Evolutionary conservation across 2,329 filamentous ascomycete genomes (phyloP), one percentile per base, ranked within the genome.

Genomic region (Aspergillus luchuensis): DNA sequence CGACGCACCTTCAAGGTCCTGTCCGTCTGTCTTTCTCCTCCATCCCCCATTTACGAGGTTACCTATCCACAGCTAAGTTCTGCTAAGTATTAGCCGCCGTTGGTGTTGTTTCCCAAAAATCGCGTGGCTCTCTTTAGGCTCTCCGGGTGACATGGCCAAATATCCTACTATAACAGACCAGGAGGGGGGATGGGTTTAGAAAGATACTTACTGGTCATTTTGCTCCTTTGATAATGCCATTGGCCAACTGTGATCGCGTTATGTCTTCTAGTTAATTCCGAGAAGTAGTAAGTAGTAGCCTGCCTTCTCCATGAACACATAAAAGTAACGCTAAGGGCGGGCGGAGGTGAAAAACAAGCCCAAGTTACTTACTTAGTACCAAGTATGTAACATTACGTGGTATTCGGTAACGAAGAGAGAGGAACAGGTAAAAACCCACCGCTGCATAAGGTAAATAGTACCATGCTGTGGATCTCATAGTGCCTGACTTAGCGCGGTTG

Each of bases 401-500:
- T 17, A 21, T 13, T 7, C 17, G n/a, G 19, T 53, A 48, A n/a
- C 28, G 21, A 38, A 30, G 25, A 13, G 25, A 13, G 36, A 13
- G 25, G n/a, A 43, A 28, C n/a, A 54, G 30, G 51, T 39, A 25
- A 30, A 30, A 21, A 54, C 52, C 54, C 52, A 47, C 23, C 43
- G 48, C 60, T 62, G 58, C 45, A 61, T 53, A 45, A 51, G 61
- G 52, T 59, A 59, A 62, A 62, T 57, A 59, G 59, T 63, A 54
- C 53, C 58, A 56, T 48, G 57, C 36, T 50, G 57, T 61, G 53
- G 62, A 64, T 64, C 63, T 59, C 54, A 63, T 64, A 65, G 63
- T 62, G 59, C 61, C 59, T 65, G 58, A 49, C 57, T 66, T 65
- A 58, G 63, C 57, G 65, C 60, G 59, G 59, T 53, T 63, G 54